Evolutionary conservation across 2,329 filamentous ascomycete genomes (phyloP).

Genomic region (Penicillium sp.): DNA sequence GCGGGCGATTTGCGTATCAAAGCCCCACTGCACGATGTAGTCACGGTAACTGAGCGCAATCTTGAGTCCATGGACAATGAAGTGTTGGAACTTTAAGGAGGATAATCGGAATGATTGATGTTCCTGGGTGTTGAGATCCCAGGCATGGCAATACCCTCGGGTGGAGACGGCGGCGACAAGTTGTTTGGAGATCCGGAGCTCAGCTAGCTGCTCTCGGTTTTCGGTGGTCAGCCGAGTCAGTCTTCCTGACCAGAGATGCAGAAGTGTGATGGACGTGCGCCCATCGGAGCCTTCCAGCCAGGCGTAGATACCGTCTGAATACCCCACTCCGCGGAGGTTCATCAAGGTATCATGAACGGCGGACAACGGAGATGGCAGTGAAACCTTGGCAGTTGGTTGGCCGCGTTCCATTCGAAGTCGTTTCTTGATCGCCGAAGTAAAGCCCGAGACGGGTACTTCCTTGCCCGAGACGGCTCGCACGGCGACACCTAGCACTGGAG

Average conservation of each 20-base stretch:
- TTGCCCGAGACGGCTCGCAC: slow-evolving; percentile 17
- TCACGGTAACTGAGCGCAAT: slow-evolving; percentile 22
- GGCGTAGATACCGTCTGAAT: slow-evolving; percentile 10
- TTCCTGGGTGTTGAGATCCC: slow-evolving; percentile 25
- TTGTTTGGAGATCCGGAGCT: slow-evolving; percentile 5
- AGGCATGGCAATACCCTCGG: slow-evolving; percentile 29
- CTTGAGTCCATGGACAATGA: slow-evolving; percentile 21
- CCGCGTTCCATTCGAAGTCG: slow-evolving; percentile 26
- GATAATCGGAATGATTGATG: slow-evolving; percentile 29
- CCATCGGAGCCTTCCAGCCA: slow-evolving; percentile 5
- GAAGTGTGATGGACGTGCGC: background rate
- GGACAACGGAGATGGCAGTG: background rate
- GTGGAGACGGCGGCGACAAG: slow-evolving; percentile 10
- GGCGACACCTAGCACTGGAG: slow-evolving; percentile 17
- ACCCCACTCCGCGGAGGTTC: background rate
- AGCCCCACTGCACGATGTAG: slow-evolving; percentile 25
- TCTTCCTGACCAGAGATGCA: slow-evolving; percentile 9
- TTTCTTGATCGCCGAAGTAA: slow-evolving; percentile 22
- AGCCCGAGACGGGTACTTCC: slow-evolving; percentile 1
- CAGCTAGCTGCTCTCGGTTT: slow-evolving; percentile 8
- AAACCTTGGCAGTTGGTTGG: slow-evolving; percentile 13
- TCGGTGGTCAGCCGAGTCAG: slow-evolving; percentile 9
- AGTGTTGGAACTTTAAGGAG: slow-evolving; percentile 14
- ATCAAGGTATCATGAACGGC: background rate
- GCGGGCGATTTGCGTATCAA: slow-evolving; percentile 17